A percentile compares a stretch with the other conserved stretches of the same genome.
Conservation (phyloP, 2,329 filamentous ascomycete species). For the Fusarium solani-melongenae region DNA sequence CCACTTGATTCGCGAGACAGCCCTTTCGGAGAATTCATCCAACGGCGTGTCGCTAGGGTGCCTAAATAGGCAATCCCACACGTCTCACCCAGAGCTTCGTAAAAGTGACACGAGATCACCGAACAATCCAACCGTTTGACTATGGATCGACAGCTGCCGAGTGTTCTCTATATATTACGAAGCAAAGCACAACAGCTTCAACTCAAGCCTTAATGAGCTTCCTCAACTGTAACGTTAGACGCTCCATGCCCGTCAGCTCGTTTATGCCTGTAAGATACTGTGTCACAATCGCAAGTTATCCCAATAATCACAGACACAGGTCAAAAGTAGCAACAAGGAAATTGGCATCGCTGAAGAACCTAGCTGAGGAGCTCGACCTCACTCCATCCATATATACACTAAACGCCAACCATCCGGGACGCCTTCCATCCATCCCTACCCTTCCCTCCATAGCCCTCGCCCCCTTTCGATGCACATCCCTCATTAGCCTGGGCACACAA, state of each 20-base stretch:
- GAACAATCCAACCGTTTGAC: not conserved
- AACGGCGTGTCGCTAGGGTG: not conserved
- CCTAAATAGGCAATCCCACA: not conserved
- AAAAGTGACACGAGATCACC: not conserved
- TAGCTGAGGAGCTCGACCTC: slow-evolving; percentile 34
- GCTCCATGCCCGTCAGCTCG: not conserved
- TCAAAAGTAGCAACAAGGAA: slow-evolving; percentile 26
- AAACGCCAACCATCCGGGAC: slow-evolving; percentile 37
- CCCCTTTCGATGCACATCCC: slow-evolving; percentile 25
- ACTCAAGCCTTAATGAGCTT: not conserved
- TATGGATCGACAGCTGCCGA: not conserved
- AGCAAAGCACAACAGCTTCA: not conserved
- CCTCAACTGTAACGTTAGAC: not conserved
- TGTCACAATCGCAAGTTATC: not conserved
- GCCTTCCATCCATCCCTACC: slow-evolving; percentile 25
- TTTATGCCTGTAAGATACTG: not conserved
- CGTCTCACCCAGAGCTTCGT: not conserved
- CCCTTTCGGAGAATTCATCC: not conserved
- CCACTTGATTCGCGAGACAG: not conserved
- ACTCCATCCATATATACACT: slow-evolving; percentile 41
- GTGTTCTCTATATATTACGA: not conserved
- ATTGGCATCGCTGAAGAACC: slow-evolving; percentile 38
- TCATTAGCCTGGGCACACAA: slow-evolving; percentile 35
- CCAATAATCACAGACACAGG: not conserved
- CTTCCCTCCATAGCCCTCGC: slow-evolving; percentile 29